Evolutionary conservation across 1,284 basidiomycete genomes (phyloP).

Genomic region (Coriolopsis trogii): DNA sequence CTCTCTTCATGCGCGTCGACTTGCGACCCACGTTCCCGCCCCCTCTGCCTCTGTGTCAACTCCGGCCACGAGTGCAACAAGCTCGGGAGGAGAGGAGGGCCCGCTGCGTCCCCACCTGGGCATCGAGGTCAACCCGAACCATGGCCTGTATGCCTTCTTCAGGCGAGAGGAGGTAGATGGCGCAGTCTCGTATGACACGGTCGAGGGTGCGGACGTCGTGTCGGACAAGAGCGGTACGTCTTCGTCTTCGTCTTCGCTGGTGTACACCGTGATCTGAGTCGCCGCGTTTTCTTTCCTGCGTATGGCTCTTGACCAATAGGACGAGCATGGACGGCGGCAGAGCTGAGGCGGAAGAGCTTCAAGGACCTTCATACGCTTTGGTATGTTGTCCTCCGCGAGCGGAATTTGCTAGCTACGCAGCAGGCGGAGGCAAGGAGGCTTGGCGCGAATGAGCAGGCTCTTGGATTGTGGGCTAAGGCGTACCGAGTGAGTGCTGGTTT

Average conservation of each 20-base stretch:
- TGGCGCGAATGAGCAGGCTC: conserved; percentile 34
- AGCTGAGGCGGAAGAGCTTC: conserved; percentile 89
- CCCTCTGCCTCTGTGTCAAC: conserved; percentile 1
- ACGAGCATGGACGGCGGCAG: conserved; percentile 82
- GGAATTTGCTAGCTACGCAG: conserved; percentile 90
- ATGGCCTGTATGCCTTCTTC: conserved; percentile 80
- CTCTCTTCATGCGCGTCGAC: conserved; percentile 7
- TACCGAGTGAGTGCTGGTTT: conserved; percentile 15
- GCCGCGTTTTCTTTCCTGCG: too few relatives aligned
- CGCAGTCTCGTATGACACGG: conserved; percentile 37
- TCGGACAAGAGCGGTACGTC: conserved; percentile 41
- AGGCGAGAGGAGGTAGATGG: conserved; percentile 51
- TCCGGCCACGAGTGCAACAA: not conserved
- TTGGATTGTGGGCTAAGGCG: conserved; percentile 15
- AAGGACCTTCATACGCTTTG: conserved; percentile 91
- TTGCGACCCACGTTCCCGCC: conserved; percentile 18
- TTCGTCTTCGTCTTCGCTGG: not conserved
- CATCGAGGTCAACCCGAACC: conserved; percentile 52
- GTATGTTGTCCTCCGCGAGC: conserved; percentile 88
- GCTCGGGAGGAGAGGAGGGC: conserved; percentile 21
- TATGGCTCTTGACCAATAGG: conserved; percentile 61
- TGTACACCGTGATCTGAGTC: not conserved
- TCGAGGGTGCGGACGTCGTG: conserved; percentile 51
- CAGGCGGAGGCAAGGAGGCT: conserved; percentile 72
- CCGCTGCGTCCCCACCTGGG: conserved; percentile 46